A percentile compares a stretch with the other conserved stretches of the same genome.
phyloP scores from a whole-genome alignment of 345 rosid genomes.

The Diplotaxis tenuifolia region DNA sequence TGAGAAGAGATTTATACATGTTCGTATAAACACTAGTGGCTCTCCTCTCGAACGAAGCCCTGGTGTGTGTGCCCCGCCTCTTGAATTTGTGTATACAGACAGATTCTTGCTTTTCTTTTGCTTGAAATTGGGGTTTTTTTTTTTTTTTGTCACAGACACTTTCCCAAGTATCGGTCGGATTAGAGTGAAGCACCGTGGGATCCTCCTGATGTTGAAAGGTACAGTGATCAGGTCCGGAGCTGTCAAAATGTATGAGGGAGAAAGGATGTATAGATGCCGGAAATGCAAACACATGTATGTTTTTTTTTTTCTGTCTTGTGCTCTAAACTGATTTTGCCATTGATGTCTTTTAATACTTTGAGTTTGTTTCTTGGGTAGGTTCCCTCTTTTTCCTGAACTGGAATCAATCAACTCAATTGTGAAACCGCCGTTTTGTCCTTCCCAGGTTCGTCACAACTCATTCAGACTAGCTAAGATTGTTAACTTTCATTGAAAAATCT shows the following conservation, averaged over 20 bases:
- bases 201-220: constrained; percentile 81
- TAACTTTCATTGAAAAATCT: neutral
- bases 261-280: constrained; percentile 71
- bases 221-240: constrained; percentile 88
- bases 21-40: constrained; percentile 71
- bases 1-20: constrained; percentile 77
- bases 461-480: no score
- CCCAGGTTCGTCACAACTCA: constrained; percentile 77
- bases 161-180: constrained; percentile 81
- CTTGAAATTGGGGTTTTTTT: constrained; percentile 2
- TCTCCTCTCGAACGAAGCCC: constrained; percentile 75
- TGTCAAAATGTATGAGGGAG: constrained; percentile 91
- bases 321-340: neutral
- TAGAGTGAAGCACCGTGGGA: constrained; percentile 81
- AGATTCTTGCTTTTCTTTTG: neutral
- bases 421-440: constrained; percentile 78
- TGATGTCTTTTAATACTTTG: neutral
- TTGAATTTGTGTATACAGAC: neutral
- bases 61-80: constrained; percentile 52
- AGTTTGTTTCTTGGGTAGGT: constrained; percentile 45
- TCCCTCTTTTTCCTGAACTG: constrained; percentile 80
- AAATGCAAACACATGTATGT: constrained; percentile 75
- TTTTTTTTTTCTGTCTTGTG: neutral
- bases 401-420: constrained; percentile 78
- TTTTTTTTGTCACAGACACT: constrained; percentile 49